These are phyloP conservation scores for Alloascoidea hylecoeti DNA, from an alignment of 805 yeast genomes.

Conservation along the genomic window DNA sequence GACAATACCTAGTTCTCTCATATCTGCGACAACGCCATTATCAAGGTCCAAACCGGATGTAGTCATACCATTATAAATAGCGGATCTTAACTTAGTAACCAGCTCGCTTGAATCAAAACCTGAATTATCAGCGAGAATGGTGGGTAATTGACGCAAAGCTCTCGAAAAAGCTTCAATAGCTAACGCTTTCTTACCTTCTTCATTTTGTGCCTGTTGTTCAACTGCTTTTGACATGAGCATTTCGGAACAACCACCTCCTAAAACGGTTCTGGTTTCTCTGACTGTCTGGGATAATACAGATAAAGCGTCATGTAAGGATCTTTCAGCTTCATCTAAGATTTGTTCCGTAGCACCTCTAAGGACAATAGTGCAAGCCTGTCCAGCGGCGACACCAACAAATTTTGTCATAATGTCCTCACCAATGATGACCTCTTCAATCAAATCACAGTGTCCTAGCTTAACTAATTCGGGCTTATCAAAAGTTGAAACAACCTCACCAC, in stretches of 20 bases:
- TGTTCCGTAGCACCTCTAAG: slow-evolving; percentile 97
- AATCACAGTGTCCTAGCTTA: slow-evolving; percentile 76
- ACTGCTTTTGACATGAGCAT: slow-evolving; percentile 97
- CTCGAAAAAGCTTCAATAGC: slow-evolving; percentile 93
- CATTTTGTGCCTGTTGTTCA: slow-evolving; percentile 82
- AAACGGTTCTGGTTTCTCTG: slow-evolving; percentile 76
- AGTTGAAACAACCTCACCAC: slow-evolving; percentile 96
- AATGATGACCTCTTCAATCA: slow-evolving; percentile 81
- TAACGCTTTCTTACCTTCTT: slow-evolving; percentile 82
- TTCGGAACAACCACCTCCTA: slow-evolving; percentile 93
- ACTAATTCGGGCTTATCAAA: slow-evolving; percentile 86
- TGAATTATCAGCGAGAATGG: slow-evolving; percentile 92
- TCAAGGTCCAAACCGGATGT: slow-evolving; percentile 87
- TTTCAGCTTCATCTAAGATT: slow-evolving; percentile 90
- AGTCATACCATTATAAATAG: slow-evolving; percentile 82
- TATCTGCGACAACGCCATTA: slow-evolving; percentile 77
- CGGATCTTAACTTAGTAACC: slow-evolving; percentile 79
- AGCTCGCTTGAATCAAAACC: slow-evolving; percentile 91
- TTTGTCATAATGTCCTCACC: slow-evolving; percentile 87
- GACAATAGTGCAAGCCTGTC: slow-evolving; percentile 93
- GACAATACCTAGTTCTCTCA: slow-evolving; percentile 86
- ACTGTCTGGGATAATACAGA: slow-evolving; percentile 94
- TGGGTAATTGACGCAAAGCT: slow-evolving; percentile 90
- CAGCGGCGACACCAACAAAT: slow-evolving; percentile 91
- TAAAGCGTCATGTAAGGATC: slow-evolving; percentile 93